These are phyloP conservation scores for Zelonia costaricensis DNA, from an alignment of 208 protist genomes.

Conservation along the genomic window DNA sequence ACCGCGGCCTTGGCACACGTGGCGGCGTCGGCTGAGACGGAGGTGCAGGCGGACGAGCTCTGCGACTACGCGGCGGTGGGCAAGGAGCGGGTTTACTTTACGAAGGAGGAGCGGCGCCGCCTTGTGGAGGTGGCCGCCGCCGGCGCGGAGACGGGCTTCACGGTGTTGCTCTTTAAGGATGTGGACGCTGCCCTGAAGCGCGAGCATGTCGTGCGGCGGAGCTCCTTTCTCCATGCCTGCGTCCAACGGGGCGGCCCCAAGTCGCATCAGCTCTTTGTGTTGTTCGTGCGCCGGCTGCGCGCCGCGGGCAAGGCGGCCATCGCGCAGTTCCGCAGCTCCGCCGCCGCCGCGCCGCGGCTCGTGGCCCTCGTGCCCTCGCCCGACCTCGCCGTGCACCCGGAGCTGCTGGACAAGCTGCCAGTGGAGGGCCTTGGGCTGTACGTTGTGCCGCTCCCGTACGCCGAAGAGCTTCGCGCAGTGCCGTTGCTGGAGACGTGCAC, in stretches of 20 bases:
- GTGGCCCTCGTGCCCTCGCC: constrained; percentile 77
- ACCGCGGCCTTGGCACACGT: background rate
- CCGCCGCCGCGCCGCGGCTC: constrained; percentile 45
- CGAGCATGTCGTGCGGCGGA: constrained; percentile 46
- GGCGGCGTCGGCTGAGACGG: background rate
- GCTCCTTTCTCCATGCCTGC: constrained; percentile 63
- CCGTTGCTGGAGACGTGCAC: constrained; percentile 25
- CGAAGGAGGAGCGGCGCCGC: constrained; percentile 33
- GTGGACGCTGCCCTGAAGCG: constrained; percentile 39
- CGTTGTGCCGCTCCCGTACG: constrained; percentile 81
- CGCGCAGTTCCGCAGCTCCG: constrained; percentile 49
- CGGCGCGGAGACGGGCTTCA: constrained; percentile 46
- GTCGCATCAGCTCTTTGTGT: constrained; percentile 64
- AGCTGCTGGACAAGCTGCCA: constrained; percentile 23
- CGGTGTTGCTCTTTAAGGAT: constrained; percentile 80
- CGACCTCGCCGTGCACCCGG: constrained; percentile 12
- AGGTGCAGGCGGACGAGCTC: constrained; percentile 16
- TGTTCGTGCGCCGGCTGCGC: constrained; percentile 60
- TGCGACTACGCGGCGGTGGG: constrained; percentile 27
- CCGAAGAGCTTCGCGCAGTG: constrained; percentile 69
- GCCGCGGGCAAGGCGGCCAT: constrained; percentile 64
- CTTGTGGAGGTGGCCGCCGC: constrained; percentile 40
- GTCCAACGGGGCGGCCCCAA: constrained; percentile 32
- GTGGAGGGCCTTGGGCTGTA: constrained; percentile 78
- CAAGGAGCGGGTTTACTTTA: constrained; percentile 38